These are phyloP conservation scores for Cylindrotheca fusiformis DNA, from an alignment of 108 stramenopile species.

Conservation along the genomic window DNA sequence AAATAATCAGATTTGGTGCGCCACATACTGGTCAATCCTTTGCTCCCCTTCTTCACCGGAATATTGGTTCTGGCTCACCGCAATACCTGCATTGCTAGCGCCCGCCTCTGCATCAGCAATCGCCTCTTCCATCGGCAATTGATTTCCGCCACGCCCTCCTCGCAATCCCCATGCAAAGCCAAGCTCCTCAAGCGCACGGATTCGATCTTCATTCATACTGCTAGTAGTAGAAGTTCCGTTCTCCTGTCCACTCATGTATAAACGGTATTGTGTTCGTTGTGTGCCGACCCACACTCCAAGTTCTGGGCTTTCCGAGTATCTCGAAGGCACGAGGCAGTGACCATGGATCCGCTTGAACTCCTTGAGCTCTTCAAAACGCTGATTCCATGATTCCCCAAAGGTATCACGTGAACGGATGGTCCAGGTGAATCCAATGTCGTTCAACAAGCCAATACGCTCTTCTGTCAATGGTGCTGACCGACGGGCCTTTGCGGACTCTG, in stretches of 20 bases:
- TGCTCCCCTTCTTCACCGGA: background rate
- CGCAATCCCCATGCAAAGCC: constrained; percentile 54
- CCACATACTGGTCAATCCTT: background rate
- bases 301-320: constrained; percentile 30
- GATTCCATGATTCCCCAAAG: constrained; percentile 47
- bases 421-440: constrained; percentile 68
- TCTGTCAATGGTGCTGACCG: constrained; percentile 41
- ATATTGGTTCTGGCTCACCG: background rate
- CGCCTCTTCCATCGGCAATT: background rate
- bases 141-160: background rate
- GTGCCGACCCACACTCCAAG: constrained; percentile 44
- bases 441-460: constrained; percentile 59
- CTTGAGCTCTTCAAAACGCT: constrained; percentile 39
- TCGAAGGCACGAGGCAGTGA: constrained; percentile 35
- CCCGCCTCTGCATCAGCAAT: background rate
- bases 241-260: constrained; percentile 28
- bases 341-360: constrained; percentile 37
- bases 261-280: constrained; percentile 39
- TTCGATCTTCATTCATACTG: constrained; percentile 37
- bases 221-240: constrained; percentile 9
- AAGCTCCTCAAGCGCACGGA: constrained; percentile 29
- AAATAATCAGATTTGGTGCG: too few relatives aligned
- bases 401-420: constrained; percentile 51
- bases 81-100: background rate
- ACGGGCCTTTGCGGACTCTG: constrained; percentile 18